Percentiles rank a stretch among this genome's conserved stretches.
These are phyloP conservation scores for Exophiala calicioides DNA, from an alignment of 2,329 filamentous ascomycete species.

Conservation along the genomic window DNA sequence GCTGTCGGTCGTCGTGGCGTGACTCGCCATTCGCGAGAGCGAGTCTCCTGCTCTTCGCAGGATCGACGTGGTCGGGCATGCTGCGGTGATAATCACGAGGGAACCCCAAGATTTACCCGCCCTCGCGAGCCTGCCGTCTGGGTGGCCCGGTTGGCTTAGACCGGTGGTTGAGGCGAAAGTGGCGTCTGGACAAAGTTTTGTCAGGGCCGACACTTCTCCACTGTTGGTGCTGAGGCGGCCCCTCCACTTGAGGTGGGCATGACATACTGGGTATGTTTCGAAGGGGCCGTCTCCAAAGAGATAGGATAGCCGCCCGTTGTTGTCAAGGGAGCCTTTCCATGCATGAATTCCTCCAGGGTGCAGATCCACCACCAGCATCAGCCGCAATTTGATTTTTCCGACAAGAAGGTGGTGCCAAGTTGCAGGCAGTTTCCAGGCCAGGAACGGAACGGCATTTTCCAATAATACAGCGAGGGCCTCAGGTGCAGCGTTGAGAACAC, in stretches of 20 bases:
- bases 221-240: slow-evolving; percentile 12
- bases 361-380: slow-evolving; percentile 11
- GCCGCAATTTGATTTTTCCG: slow-evolving; percentile 1
- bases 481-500: background rate
- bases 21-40: too few species aligned
- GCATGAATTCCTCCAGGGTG: slow-evolving; percentile 1
- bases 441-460: background rate
- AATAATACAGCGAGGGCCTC: background rate
- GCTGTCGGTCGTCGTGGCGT: too few species aligned
- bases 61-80: too few species aligned
- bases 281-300: background rate
- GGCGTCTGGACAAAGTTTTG: slow-evolving; percentile 10
- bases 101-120: slow-evolving; percentile 4
- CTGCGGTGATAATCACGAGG: background rate
- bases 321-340: background rate
- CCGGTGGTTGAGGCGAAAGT: slow-evolving; percentile 6
- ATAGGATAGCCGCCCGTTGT: background rate
- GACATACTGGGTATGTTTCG: slow-evolving; percentile 1
- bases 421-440: background rate
- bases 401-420: background rate
- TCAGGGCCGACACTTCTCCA: slow-evolving; percentile 6
- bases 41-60: too few species aligned
- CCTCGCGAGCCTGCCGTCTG: slow-evolving; percentile 6
- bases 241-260: too few species aligned
- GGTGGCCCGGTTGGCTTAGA: slow-evolving; percentile 1